phyloP scores from a whole-genome alignment of 1,284 basidiomycete genomes.

The Ceratobasidium sp. region DNA sequence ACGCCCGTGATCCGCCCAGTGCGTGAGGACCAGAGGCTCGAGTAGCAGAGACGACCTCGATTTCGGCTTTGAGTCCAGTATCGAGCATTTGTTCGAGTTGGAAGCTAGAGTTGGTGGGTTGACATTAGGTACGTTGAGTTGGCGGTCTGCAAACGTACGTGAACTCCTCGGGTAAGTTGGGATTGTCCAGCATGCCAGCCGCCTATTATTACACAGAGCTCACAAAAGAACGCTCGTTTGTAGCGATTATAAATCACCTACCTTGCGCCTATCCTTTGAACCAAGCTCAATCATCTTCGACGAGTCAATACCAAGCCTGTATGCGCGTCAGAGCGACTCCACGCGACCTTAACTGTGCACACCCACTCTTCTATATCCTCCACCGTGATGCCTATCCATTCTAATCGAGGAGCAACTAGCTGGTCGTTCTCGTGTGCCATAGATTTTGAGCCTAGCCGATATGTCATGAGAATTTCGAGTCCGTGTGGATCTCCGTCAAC shows the following conservation, averaged over 20 bases:
- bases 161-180: constrained; percentile 58
- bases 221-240: neutral
- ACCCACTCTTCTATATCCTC: constrained; percentile 68
- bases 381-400: constrained; percentile 80
- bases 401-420: constrained; percentile 68
- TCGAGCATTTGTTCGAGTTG: constrained; percentile 82
- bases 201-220: constrained; percentile 58
- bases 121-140: neutral
- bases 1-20: neutral
- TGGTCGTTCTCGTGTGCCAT: constrained; percentile 69
- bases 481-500: constrained; percentile 92
- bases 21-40: constrained; percentile 5
- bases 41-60: constrained; percentile 66
- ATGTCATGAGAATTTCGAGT: constrained; percentile 85
- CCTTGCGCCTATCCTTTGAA: neutral
- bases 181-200: constrained; percentile 61
- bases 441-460: constrained; percentile 70
- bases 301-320: constrained; percentile 17
- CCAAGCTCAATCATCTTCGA: constrained; percentile 25
- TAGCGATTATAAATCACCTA: neutral
- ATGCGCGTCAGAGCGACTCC: neutral
- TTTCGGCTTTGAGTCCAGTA: constrained; percentile 83
- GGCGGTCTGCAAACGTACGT: constrained; percentile 59
- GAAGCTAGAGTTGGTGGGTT: constrained; percentile 57
- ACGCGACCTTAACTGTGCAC: neutral